Base-by-base conservation (phyloP, 345 rosid species). In the Lagerstroemia speciosa region DNA sequence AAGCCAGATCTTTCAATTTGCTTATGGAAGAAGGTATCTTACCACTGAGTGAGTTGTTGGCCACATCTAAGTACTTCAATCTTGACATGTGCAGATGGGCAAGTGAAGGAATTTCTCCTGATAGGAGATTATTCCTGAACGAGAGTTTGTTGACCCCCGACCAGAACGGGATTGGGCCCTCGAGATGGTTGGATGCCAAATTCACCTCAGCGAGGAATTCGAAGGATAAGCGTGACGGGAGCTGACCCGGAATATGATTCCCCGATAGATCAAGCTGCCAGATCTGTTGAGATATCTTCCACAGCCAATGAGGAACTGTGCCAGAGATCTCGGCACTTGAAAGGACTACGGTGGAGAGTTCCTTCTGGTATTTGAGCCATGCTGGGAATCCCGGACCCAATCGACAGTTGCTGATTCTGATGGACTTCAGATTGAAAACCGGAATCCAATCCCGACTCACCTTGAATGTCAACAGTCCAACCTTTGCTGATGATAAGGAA, bases 311-410 rank as follows among this genome's bases (percentile, higher is more conserved):
- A 0, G 79, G 74, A 43, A 72, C 53, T 10, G 27, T 31, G 4
- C 52, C 64, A 0, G 71, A 71, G 53, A 82, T 74, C 16, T n/a
- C 65, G 26, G 45, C 71, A 1, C n/a, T 45, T 2, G 74, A 69
- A 30, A 78, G 31, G 40, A n/a, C 17, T 0, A 82, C 17, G 29
- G 17, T 9, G 6, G n/a, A 15, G n/a, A 41, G 16, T 1, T 66
- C 6, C 12, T 12, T 65, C 65, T 79, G 76, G 46, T 65, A 70
- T 64, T 16, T 62, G 32, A 79, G 74, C 83, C 79, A 79, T 11
- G 30, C 8, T 1, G 83, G 81, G 67, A 79, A 74, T 27, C 2
- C 33, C 8, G 75, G 73, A n/a, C 80, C 77, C 17, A 76, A 3
- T 34, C 58, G 70, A 63, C 72, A 74, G 46, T 33, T 6, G 5